Base-by-base conservation (phyloP, 1,139 yeast species). In the Debaryomyces psychrophilus region DNA sequence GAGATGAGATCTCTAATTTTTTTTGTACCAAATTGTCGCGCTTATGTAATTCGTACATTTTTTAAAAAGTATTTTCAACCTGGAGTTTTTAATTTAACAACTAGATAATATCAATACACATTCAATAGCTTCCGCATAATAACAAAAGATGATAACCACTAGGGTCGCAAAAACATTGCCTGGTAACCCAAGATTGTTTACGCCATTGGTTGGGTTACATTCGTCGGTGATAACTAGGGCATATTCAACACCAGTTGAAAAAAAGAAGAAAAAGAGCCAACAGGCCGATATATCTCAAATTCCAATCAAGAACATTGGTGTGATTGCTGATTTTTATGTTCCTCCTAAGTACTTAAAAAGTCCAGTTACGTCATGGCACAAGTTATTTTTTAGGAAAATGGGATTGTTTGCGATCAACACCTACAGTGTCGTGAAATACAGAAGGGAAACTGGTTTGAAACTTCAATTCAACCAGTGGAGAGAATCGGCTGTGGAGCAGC, bases 341-440 rank as follows among this genome's bases (percentile, higher is more conserved):
- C 77, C 80, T 9, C 80, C 80, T 6, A 61, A 58, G 44, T 57
- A 69, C 47, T 44, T 51, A 23, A 48, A 52, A 20, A 52, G 65
- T 27, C 77, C 79, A 1, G 50, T 72, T 2, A 50, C 57, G 3
- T 62, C 68, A 46, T 75, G 80, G 80, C 76, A 61, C 47, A 64
- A 61, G 48, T 60, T 74, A 44, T 38, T 73, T 1, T 56, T 69
- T 50, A 62, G 77, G 53, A 59, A 77, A 46, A 51, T 73, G 43
- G 75, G 75, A n/a, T 56, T 66, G 17, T 72, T 73, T 52, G 78
- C 71, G 18, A 62, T 71, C 44, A 75, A 73, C 56, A 75, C 80
- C 7, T 73, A 72, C 53, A 65, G 67, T 51, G 64, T 73, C 15
- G 69, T 71, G 43, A 72, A 72, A 51, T 75, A 60, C 56, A 72